Conservation (phyloP, 768 basidiomycete genomes). For the Cantharellus cinnabarinus region DNA sequence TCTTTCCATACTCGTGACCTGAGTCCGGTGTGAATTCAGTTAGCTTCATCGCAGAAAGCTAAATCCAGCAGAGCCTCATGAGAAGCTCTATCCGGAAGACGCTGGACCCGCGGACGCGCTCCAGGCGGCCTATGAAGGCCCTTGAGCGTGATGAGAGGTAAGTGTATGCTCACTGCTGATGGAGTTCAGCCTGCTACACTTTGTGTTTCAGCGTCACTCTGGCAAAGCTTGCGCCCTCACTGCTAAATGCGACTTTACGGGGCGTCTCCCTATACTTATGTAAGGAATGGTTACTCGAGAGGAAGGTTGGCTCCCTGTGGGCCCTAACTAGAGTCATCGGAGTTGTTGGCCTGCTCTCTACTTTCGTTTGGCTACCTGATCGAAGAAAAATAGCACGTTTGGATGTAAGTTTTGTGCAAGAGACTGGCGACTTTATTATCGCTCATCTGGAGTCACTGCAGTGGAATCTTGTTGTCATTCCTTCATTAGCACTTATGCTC, state of each 20-base stretch:
- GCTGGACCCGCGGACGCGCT: neutral
- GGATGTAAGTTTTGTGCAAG: neutral
- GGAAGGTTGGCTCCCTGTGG: neutral
- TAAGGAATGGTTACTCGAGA: neutral
- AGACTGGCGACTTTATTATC: neutral
- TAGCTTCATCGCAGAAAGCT: no score
- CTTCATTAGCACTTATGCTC: neutral
- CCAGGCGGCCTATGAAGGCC: neutral
- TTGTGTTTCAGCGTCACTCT: neutral
- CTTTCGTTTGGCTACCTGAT: neutral
- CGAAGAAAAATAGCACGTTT: neutral
- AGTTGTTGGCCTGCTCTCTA: neutral
- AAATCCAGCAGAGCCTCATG: no score
- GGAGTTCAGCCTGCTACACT: neutral
- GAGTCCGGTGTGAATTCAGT: no score
- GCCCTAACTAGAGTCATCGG: neutral
- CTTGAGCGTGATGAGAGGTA: neutral
- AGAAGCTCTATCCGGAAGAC: neutral
- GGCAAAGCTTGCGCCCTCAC: neutral
- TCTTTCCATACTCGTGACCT: no score
- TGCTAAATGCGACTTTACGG: neutral
- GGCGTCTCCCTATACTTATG: neutral
- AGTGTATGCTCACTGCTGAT: neutral
- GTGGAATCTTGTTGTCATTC: neutral
- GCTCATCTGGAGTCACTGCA: neutral